Base-by-base conservation (phyloP, 495 filamentous ascomycete species). In the Aspergillus carlsbadensis region DNA sequence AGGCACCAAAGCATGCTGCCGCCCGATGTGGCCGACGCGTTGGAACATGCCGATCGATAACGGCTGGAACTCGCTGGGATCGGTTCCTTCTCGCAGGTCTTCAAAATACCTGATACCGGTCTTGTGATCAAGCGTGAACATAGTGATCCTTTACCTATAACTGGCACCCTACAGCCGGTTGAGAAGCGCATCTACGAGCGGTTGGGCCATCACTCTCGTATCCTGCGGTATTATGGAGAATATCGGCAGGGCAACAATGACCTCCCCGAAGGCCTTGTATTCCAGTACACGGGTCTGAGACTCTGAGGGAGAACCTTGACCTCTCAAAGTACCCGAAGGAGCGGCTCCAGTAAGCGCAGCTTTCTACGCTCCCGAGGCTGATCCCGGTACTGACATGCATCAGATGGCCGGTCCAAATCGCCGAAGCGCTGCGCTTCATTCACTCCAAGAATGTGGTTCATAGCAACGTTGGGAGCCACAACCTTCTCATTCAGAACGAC, bases 151-250 rank as follows among this genome's bases (percentile, higher is more conserved):
- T n/a, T n/a, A n/a, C 35, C 35, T 5, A 21, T 41, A 3, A 6
- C 21, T 6, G 49, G 35, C 3, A 29, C 18, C 17, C 49, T 41
- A 5, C 49, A 39, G 14, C 2, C 35, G 22, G 6, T 13, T 3
- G 49, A 52, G 15, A 52, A 52, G 24, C 49, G 49, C 33, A 31
- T 52, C 34, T 52, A 52, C 15, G 49, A 52, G 26, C 49, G 49
- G 24, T 35, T 52, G 10, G 49, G 35, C 35, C 11, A 14, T 7
- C 49, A 52, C 17, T 35, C 49, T 6, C 17, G 13, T 17, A 52
- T 52, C 31, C 21, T 52, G 18, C 34, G 49, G 14, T 52, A 52
- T 20, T 52, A 52, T 31, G 49, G 49, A 18, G 49, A 52, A 13
- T 31, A 52, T 31, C 4, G 6, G 14, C 5, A 10, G 21, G 49